phyloP scores from a whole-genome alignment of 1,139 yeast genomes.

The Chernovozyma aurita region DNA sequence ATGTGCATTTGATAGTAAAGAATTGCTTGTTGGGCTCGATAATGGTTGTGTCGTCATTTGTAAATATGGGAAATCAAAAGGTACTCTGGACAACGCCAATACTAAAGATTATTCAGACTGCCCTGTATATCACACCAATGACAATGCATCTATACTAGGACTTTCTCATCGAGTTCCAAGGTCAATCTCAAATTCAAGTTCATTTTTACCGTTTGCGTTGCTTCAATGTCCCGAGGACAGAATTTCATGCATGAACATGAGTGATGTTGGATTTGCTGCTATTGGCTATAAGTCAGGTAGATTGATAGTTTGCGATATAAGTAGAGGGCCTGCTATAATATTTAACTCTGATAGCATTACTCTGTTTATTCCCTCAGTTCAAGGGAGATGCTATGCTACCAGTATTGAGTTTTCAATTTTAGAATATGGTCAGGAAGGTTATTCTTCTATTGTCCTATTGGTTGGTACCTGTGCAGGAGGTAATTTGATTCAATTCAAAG shows the following conservation, averaged over 20 bases:
- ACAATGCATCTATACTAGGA: constrained; percentile 31
- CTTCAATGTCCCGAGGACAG: constrained; percentile 37
- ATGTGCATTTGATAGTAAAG: constrained; percentile 74
- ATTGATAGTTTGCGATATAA: constrained; percentile 64
- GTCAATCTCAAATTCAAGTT: constrained; percentile 24
- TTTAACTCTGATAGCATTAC: constrained; percentile 44
- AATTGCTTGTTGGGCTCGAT: constrained; percentile 63
- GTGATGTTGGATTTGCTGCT: constrained; percentile 82
- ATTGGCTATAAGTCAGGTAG: constrained; percentile 77
- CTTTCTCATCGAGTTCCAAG: constrained; percentile 31
- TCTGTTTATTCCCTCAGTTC: constrained; percentile 35
- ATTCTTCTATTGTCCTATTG: constrained; percentile 64
- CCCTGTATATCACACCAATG: constrained; percentile 31
- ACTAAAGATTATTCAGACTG: constrained; percentile 24
- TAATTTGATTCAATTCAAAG: constrained; percentile 57
- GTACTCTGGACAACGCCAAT: constrained; percentile 7
- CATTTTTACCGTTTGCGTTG: constrained; percentile 62
- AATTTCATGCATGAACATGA: constrained; percentile 61
- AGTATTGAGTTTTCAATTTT: constrained; percentile 67
- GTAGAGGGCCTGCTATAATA: constrained; percentile 82
- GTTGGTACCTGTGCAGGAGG: constrained; percentile 83
- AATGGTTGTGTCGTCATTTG: constrained; percentile 76
- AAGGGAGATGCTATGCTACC: constrained; percentile 43
- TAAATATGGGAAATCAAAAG: constrained; percentile 52
- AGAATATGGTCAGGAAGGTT: constrained; percentile 62